Evolutionary conservation across 192 early-diverging fungal genomes (phyloP).

Genomic region (Entrophospora sp.): DNA sequence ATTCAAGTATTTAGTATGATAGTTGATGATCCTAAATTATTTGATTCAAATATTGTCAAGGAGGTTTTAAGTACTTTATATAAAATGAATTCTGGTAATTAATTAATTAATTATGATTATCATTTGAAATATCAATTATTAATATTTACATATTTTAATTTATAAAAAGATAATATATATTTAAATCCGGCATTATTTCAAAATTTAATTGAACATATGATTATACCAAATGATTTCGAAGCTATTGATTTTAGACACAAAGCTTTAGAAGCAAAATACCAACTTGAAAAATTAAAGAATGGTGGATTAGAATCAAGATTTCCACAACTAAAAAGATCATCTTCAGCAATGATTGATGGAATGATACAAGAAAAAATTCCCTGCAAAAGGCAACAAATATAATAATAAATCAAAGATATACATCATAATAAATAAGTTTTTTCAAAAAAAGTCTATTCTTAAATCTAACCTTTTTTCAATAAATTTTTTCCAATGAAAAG

Average conservation of each 20-base stretch:
- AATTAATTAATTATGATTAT: not conserved
- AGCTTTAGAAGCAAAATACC: slow-evolving; percentile 14
- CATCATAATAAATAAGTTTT: no score
- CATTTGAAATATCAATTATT: not conserved
- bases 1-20: slow-evolving; percentile 9
- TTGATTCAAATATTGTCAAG: slow-evolving; percentile 1
- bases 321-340: slow-evolving; percentile 4
- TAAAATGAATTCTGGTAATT: slow-evolving; percentile 17
- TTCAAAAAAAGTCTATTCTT: no score
- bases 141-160: not conserved
- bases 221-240: slow-evolving; percentile 5
- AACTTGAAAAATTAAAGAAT: slow-evolving; percentile 14
- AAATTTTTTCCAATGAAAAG: no score
- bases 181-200: slow-evolving; percentile 19
- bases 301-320: slow-evolving; percentile 11
- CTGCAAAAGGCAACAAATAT: no score
- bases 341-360: not conserved
- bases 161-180: slow-evolving; percentile 14
- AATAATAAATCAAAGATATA: no score
- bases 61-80: not conserved
- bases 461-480: no score
- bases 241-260: not conserved
- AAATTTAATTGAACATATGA: slow-evolving; percentile 1
- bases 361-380: no score
- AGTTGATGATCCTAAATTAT: not conserved